Evolutionary conservation across 805 yeast species (phyloP).

Genomic region (Metschnikowia santaceciliae): DNA sequence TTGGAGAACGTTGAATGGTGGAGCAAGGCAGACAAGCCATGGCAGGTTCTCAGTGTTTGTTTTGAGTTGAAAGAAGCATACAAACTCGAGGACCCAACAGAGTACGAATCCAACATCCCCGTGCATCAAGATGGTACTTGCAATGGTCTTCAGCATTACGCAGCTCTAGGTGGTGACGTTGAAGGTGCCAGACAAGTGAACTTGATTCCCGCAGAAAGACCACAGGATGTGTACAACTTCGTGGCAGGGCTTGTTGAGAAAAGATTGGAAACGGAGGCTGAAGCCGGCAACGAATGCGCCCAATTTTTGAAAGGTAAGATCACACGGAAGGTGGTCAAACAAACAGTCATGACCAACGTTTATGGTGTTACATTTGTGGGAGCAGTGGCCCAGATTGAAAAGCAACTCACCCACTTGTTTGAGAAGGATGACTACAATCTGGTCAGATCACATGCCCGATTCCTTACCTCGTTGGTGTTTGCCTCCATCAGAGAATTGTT

Average conservation of each 20-base stretch:
- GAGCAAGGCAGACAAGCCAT: slow-evolving; percentile 73
- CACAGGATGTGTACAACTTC: slow-evolving; percentile 72
- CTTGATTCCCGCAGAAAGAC: slow-evolving; percentile 63
- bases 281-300: slow-evolving; percentile 52
- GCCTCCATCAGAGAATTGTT: slow-evolving; percentile 81
- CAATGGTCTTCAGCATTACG: slow-evolving; percentile 82
- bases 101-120: slow-evolving; percentile 66
- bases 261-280: slow-evolving; percentile 52
- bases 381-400: slow-evolving; percentile 83
- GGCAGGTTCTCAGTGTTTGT: slow-evolving; percentile 75
- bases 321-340: slow-evolving; percentile 86
- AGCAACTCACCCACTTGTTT: slow-evolving; percentile 62
- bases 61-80: slow-evolving; percentile 62
- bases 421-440: slow-evolving; percentile 39
- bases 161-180: slow-evolving; percentile 80
- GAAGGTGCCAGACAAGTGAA: slow-evolving; percentile 83
- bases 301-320: slow-evolving; percentile 55
- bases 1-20: slow-evolving; percentile 57
- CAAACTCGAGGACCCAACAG: slow-evolving; percentile 58
- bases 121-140: slow-evolving; percentile 88
- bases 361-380: slow-evolving; percentile 96
- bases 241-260: slow-evolving; percentile 63
- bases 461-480: slow-evolving; percentile 75
- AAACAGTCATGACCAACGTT: slow-evolving; percentile 97
- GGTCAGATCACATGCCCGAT: slow-evolving; percentile 35